Base-by-base conservation (phyloP, 2,329 filamentous ascomycete species). In the Neonectria punicea region DNA sequence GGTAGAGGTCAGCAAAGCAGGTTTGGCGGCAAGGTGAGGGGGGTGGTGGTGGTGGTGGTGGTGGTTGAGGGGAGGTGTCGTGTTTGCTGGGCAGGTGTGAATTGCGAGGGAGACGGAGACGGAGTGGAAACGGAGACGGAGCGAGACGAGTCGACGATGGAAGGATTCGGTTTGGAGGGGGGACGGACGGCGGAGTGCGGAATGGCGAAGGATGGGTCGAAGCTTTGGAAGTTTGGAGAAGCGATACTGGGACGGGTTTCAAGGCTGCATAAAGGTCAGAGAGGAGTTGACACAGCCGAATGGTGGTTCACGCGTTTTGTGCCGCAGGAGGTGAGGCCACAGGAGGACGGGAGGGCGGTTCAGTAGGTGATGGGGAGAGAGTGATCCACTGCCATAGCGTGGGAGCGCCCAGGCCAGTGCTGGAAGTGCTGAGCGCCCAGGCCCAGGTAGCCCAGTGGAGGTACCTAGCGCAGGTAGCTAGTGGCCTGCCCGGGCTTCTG, bases 301-400 rank as follows among this genome's bases (percentile, higher is more conserved):
- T 55, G 65, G 70, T 72, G 65, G 71, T 73, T 74, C 70, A 72
- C 67, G 72, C 69, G 72, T 74, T 74, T 74, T 74, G 72, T 74
- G 72, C 70, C 72, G 72, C 72, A 74, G 72, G 70, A 74, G 68
- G 72, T 74, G 72, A 74, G 72, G 69, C 71, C 72, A 74, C 72
- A 72, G 72, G 69, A 72, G 63, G 68, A 28, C 22, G 22, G 22
- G 22, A 22, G n/a, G 28, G 47, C 73, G 72, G 70, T 73, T 73
- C 67, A 71, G 65, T 47, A 9, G 8, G 28, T 9, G 61, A 72
- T 67, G 54, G 67, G 69, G 30, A 32, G 66, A 22, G 22, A 22
- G 61, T 53, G 71, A 68, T 73, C 71, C 71, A 73, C 71, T 65
- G 62, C 60, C 46, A 54, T 53, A 46, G 30, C 51, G 30, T 49